Evolutionary conservation across 1,284 basidiomycete genomes (phyloP), one percentile per base, ranked within the genome.

Genomic region (Singerocomus rubriflavus): DNA sequence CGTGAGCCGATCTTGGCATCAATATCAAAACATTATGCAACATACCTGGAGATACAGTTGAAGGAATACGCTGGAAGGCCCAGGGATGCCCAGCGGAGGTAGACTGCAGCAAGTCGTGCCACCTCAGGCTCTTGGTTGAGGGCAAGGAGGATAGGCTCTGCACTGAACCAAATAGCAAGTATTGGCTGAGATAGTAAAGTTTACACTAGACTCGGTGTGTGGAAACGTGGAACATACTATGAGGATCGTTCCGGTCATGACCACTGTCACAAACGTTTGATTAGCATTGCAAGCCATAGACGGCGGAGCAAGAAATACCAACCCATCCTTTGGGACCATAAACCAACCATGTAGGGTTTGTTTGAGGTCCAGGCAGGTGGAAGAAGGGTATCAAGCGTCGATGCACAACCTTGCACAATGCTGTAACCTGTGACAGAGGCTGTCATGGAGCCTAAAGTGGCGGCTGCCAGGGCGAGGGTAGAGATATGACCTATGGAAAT

Each of bases 291-390:
- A 10, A 6, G 16, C 27, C 29, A 40, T 30, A n/a, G 7, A 16
- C 12, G 34, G 16, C 29, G 39, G 21, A 36, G 14, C 5, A 31
- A 36, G 38, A 36, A 51, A 44, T 39, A 39, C 72, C 77, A 53
- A 86, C 84, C 70, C 88, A 93, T 93, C 57, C 94, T 77, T 67
- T 95, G 93, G 6, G 88, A 73, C 93, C 93, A 97, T 5, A 97
- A 75, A 5, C 94, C 94, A n/a, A 98, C 92, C 16, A 92, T 77
- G 17, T 85, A 73, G 0, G 93, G 93, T 39, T 85, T 82, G 0
- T 84, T 70, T 12, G 90, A 91, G 0, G 93, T 95, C 90, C 93
- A 98, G 6, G 94, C 92, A 16, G 89, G 82, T 0, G 94, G 94
- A 2, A 98, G 79, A 60, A 98, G 79, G 0, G 94, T 94, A 65